phyloP scores from a whole-genome alignment of 495 filamentous ascomycete genomes.

The Niebla homalea region DNA sequence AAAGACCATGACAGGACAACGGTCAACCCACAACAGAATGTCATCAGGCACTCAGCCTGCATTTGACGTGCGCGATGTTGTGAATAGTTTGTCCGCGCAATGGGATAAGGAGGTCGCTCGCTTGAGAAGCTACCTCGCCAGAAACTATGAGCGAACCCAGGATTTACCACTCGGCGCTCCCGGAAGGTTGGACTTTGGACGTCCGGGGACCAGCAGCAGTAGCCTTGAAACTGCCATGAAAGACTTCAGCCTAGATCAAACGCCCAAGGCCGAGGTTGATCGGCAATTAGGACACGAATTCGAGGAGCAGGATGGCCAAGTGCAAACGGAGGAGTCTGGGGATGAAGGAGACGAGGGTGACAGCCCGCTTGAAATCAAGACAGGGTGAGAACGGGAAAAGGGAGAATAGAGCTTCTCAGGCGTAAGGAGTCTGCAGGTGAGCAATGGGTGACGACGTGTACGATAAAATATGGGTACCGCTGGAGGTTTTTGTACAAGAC shows the following conservation, averaged over 20 bases:
- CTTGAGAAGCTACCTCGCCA: constrained; percentile 42
- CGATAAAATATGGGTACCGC: background rate
- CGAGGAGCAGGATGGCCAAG: background rate
- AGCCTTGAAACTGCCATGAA: constrained; percentile 8
- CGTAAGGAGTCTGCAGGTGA: no score
- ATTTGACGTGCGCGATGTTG: constrained; percentile 39
- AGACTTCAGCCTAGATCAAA: constrained; percentile 10
- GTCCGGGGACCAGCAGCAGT: constrained; percentile 5
- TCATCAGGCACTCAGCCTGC: constrained; percentile 18
- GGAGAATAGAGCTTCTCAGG: background rate
- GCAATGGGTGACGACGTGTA: background rate
- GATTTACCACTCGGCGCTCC: constrained; percentile 24
- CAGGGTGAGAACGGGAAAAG: background rate
- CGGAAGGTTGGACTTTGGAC: constrained; percentile 1
- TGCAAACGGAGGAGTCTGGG: background rate
- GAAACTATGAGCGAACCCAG: constrained; percentile 46
- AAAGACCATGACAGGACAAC: constrained; percentile 26
- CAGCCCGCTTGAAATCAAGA: constrained; percentile 1
- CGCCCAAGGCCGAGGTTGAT: constrained; percentile 14
- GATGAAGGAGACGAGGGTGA: constrained; percentile 6
- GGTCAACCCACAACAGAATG: constrained; percentile 15
- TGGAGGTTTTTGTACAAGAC: background rate
- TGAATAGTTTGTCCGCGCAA: constrained; percentile 43
- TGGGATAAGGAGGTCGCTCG: constrained; percentile 49
- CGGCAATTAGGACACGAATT: constrained; percentile 8